phyloP scores from a whole-genome alignment of 2,329 filamentous ascomycete species.

The Delphinella strobiligena region DNA sequence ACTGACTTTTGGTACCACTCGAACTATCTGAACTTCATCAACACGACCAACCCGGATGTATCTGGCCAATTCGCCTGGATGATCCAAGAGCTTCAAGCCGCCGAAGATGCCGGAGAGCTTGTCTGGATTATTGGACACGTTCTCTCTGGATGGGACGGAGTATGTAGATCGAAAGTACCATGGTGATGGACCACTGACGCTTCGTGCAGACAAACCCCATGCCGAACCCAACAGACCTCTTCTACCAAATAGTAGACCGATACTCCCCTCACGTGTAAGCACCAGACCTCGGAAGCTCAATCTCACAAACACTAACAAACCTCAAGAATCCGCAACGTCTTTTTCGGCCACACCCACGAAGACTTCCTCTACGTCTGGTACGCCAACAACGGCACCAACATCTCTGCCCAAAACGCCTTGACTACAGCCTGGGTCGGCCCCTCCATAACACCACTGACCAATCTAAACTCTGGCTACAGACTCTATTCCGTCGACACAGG shows the following conservation, averaged over 20 bases:
- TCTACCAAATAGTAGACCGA: slow-evolving; percentile 43
- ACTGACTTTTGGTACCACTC: slow-evolving; percentile 37
- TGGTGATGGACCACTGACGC: neutral
- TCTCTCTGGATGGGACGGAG: slow-evolving; percentile 39
- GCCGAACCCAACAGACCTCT: slow-evolving; percentile 41
- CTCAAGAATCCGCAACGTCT: slow-evolving; percentile 41
- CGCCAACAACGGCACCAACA: slow-evolving; percentile 37
- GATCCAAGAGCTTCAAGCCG: slow-evolving; percentile 39
- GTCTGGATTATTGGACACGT: slow-evolving; percentile 46
- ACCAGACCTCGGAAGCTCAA: too few relatives aligned
- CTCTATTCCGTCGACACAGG: slow-evolving; percentile 45
- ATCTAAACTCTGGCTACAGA: slow-evolving; percentile 41
- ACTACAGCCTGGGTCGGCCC: slow-evolving; percentile 41
- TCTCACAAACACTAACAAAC: too few relatives aligned
- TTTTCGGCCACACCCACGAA: slow-evolving; percentile 45
- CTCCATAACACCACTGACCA: slow-evolving; percentile 40
- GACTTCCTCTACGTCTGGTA: slow-evolving; percentile 45
- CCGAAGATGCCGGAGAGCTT: slow-evolving; percentile 39
- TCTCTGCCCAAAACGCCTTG: slow-evolving; percentile 29
- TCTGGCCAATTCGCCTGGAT: slow-evolving; percentile 38
- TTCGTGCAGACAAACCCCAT: slow-evolving; percentile 38
- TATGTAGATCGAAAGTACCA: too few relatives aligned
- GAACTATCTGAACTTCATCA: slow-evolving; percentile 40
- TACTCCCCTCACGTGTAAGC: slow-evolving; percentile 45
- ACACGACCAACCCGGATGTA: slow-evolving; percentile 39